Evolutionary conservation across 768 basidiomycete genomes (phyloP).

Genomic region (Phlebiopsis flavidoalba): DNA sequence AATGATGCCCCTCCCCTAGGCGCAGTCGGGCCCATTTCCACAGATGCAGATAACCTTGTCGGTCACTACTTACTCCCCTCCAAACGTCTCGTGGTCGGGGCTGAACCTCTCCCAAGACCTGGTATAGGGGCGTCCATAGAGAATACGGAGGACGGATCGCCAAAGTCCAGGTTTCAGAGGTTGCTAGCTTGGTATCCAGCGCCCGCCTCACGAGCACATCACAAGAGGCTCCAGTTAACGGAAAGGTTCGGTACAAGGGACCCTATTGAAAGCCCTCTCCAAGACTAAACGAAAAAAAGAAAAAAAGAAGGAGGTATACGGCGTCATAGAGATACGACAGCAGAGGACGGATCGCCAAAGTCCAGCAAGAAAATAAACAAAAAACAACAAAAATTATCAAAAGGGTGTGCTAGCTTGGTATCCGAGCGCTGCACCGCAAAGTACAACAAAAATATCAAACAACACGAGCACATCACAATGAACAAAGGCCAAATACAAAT

Average conservation of each 20-base stretch:
- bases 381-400: too few species aligned
- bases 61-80: slow-evolving; percentile 86
- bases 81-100: slow-evolving; percentile 90
- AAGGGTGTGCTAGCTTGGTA: slow-evolving; percentile 80
- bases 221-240: slow-evolving; percentile 17
- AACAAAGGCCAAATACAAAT: slow-evolving; percentile 17
- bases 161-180: slow-evolving; percentile 49
- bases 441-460: too few species aligned
- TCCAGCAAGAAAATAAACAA: too few species aligned
- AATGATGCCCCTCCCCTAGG: slow-evolving; percentile 84
- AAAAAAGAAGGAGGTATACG: too few species aligned
- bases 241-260: slow-evolving; percentile 16
- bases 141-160: slow-evolving; percentile 40
- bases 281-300: too few species aligned
- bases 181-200: slow-evolving; percentile 83
- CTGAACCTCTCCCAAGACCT: slow-evolving; percentile 89
- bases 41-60: slow-evolving; percentile 74
- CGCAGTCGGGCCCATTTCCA: slow-evolving; percentile 60
- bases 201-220: slow-evolving; percentile 23
- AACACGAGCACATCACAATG: slow-evolving; percentile 13
- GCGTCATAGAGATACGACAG: slow-evolving; percentile 50
- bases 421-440: slow-evolving; percentile 54
- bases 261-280: too few species aligned
- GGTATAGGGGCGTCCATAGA: slow-evolving; percentile 76
- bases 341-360: slow-evolving; percentile 38